Evolutionary conservation across 2,329 filamentous ascomycete genomes (phyloP).

Genomic region (Simplicillium aogashimaense): DNA sequence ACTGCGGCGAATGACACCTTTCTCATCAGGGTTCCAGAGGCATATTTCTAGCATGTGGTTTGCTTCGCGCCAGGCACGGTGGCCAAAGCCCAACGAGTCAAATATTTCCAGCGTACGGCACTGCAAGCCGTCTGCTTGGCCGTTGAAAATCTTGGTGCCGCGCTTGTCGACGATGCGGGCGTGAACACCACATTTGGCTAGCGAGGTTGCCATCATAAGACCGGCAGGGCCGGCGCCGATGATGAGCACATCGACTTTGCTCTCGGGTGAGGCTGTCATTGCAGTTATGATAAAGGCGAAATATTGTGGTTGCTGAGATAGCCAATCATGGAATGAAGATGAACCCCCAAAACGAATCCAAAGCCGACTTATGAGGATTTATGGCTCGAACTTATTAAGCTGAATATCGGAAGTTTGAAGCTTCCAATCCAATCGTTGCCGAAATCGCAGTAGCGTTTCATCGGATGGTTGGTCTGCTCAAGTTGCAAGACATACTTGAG

Average conservation of each 20-base stretch:
- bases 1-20: constrained; percentile 45
- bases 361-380: too few relatives aligned
- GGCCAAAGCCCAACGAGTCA: constrained; percentile 58
- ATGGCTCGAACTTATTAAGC: too few relatives aligned
- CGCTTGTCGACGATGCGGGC: constrained; percentile 11
- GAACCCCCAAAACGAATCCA: too few relatives aligned
- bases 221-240: constrained; percentile 37
- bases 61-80: constrained; percentile 53
- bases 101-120: constrained; percentile 62
- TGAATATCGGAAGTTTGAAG: too few relatives aligned
- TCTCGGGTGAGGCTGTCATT: background rate
- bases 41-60: constrained; percentile 56
- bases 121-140: constrained; percentile 41
- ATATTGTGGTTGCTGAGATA: too few relatives aligned
- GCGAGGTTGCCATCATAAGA: constrained; percentile 28
- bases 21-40: constrained; percentile 51
- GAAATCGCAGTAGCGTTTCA: too few relatives aligned
- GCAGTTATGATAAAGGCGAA: background rate
- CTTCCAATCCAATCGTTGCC: too few relatives aligned
- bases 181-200: constrained; percentile 18
- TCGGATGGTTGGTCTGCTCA: too few relatives aligned
- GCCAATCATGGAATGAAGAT: too few relatives aligned
- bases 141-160: constrained; percentile 13
- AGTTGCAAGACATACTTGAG: too few relatives aligned
- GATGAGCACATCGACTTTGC: constrained; percentile 28